Conservation (phyloP, 257 asterid species). For the Solanum appendiculatum region DNA sequence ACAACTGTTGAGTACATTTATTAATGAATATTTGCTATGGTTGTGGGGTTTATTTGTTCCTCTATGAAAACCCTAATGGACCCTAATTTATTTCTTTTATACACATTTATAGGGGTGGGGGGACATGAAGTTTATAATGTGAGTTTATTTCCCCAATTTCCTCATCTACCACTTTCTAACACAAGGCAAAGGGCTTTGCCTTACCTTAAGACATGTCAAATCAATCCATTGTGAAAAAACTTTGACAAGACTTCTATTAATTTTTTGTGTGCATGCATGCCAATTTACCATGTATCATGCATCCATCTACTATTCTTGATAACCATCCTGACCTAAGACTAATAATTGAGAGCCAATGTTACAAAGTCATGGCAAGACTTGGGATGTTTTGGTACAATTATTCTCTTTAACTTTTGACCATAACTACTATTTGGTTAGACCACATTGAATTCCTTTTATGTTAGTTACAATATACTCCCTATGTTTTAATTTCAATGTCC, state of each 20-base stretch:
- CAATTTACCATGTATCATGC: not conserved
- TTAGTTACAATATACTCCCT: not conserved
- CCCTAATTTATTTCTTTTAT: not conserved
- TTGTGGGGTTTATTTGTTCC: not conserved
- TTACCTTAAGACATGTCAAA: constrained; percentile 18
- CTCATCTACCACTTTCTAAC: not conserved
- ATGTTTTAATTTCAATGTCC: not conserved
- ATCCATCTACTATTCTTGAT: not conserved
- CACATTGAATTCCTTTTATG: not conserved
- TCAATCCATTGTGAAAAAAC: constrained; percentile 5
- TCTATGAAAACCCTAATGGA: not conserved
- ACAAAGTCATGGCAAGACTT: not conserved
- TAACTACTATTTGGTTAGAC: not conserved
- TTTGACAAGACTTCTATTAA: constrained; percentile 16
- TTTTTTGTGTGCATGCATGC: not conserved
- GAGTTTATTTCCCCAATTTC: not conserved
- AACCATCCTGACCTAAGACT: not conserved
- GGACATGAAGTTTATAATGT: not conserved
- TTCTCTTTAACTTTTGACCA: not conserved
- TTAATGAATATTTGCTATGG: not conserved
- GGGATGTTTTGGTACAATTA: not conserved
- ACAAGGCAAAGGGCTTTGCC: not conserved
- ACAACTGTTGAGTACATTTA: not conserved
- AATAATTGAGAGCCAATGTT: not conserved
- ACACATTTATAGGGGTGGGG: not conserved